Evolutionary conservation across 2,329 filamentous ascomycete species (phyloP), one percentile per base, ranked within the genome.

Genomic region (Aureobasidium lini): DNA sequence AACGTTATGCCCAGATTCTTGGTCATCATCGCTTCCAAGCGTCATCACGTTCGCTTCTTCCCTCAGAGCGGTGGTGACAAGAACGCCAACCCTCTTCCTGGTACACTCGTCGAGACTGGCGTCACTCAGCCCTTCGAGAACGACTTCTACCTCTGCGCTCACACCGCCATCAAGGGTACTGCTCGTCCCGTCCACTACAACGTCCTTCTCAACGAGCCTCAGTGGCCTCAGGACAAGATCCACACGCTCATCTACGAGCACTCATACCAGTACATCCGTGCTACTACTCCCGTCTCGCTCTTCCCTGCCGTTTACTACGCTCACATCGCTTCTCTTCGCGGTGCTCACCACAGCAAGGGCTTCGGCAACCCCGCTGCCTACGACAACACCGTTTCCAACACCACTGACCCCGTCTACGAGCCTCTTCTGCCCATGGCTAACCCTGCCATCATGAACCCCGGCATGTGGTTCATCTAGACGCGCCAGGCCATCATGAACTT

Each of bases 231-330:
- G 0, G 84, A 89, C 43, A 80, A 86, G 2, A 78, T 99, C 0
- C 89, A 96, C 68, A 86, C 86, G 59, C 88, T 97, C 82, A 87
- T 97, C 23, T 97, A 97, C 67, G 88, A 96, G 65, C 91, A 96
- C 63, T 95, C 88, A 46, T 99, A 96, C 73, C 90, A 95, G 59
- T 99, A 96, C 69, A 86, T 88, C 59, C 85, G 94, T 15, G 94
- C 92, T 0, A 97, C 92, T 0, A 97, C 93, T 0, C 90, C 94
- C 0, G 92, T 99, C 0, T 96, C 92, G 0, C 74, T 94, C 0
- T 89, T 82, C 64, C 94, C 94, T 0, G 91, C 94, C 0, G 87
- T 97, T 0, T 99, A 99, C 79, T 99, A 99, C 66, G 91, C 95
- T 0, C 94, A 99, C 73, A 75, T 99, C 63, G 91, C 92, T 36